phyloP scores from a whole-genome alignment of 305 asterid genomes.

The Plantago coronopus region DNA sequence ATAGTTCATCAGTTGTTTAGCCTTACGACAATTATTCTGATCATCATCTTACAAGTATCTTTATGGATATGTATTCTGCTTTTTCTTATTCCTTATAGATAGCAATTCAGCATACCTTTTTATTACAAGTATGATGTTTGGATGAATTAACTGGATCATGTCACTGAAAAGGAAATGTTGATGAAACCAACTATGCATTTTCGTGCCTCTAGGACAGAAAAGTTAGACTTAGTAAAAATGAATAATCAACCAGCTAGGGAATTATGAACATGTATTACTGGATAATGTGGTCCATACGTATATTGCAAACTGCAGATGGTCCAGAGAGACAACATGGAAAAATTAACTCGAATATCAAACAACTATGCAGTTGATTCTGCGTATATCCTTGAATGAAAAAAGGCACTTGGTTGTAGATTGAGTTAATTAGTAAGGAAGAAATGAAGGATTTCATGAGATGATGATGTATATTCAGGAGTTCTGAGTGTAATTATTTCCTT shows the following conservation, averaged over 20 bases:
- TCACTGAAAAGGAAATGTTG: no score
- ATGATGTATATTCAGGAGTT: not conserved
- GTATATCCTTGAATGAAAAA: not conserved
- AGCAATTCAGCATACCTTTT: not conserved
- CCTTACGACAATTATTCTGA: constrained; percentile 9
- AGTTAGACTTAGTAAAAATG: no score
- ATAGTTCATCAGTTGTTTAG: constrained; percentile 16
- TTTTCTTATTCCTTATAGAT: not conserved
- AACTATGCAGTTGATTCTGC: not conserved
- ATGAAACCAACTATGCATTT: no score
- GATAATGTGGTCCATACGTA: no score
- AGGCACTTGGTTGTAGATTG: no score
- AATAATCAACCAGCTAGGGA: no score
- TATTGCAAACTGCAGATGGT: not conserved
- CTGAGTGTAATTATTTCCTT: not conserved
- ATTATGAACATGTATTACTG: no score
- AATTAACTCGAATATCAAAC: not conserved
- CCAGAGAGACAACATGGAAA: not conserved
- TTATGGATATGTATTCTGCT: not conserved
- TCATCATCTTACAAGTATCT: not conserved
- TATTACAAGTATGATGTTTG: not conserved
- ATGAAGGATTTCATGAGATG: not conserved
- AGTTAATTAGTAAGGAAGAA: no score
- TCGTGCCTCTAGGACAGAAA: no score
- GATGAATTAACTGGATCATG: no score